Evolutionary conservation across 1,284 basidiomycete genomes (phyloP).

Genomic region (Irpex rosettiformis): DNA sequence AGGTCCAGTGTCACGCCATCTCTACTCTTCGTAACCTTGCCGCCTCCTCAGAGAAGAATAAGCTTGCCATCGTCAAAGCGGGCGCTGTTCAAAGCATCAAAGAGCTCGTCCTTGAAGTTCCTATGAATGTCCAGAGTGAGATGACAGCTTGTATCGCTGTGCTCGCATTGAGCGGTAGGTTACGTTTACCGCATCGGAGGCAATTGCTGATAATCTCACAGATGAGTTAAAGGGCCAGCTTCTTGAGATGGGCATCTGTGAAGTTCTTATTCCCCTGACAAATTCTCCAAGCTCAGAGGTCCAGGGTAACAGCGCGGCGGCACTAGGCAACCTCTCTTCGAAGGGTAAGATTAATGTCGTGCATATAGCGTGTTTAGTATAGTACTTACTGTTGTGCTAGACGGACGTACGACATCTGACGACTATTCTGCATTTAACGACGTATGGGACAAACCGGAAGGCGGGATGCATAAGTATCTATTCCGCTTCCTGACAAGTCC

Average conservation of each 20-base stretch:
- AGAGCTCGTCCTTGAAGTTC: conserved; percentile 92
- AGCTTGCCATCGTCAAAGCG: conserved; percentile 96
- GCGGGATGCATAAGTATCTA: conserved; percentile 94
- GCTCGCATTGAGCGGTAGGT: conserved; percentile 83
- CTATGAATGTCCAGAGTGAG: conserved; percentile 97
- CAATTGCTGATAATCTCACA: conserved; percentile 29
- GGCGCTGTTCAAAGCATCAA: conserved; percentile 99
- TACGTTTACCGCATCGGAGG: neutral
- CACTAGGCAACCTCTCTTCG: conserved; percentile 95
- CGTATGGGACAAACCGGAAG: conserved; percentile 97
- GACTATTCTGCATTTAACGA: conserved; percentile 98
- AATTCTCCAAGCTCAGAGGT: conserved; percentile 97
- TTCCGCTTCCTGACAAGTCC: conserved; percentile 91
- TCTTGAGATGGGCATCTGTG: conserved; percentile 97
- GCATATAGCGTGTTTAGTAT: neutral
- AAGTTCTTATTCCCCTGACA: conserved; percentile 95
- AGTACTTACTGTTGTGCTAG: conserved; percentile 31
- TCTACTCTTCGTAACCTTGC: conserved; percentile 96
- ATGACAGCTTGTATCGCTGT: conserved; percentile 99
- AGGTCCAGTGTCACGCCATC: conserved; percentile 99
- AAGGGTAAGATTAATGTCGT: conserved; percentile 60
- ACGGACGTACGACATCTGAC: conserved; percentile 77
- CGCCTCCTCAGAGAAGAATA: conserved; percentile 98
- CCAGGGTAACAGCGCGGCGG: conserved; percentile 97
- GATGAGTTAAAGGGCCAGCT: conserved; percentile 95